Base-by-base conservation (phyloP, 345 rosid genomes). In the Sisymbrium irio region DNA sequence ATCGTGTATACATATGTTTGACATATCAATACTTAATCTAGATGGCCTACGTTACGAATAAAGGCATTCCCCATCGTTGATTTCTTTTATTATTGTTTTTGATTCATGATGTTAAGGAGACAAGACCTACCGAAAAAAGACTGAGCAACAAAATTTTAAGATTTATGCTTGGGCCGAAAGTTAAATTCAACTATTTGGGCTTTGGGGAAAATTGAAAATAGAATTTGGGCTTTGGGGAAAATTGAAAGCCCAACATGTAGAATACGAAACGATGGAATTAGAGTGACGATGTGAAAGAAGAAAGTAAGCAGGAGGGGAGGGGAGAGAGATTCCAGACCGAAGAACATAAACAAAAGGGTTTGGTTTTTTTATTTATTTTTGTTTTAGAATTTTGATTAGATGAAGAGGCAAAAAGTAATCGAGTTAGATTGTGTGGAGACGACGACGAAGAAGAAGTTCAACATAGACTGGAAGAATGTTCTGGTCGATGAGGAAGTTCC, bases 401-500 rank as follows among this genome's bases (percentile, higher is more conserved):
- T 74, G 79, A 76, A 76, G 65, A 76, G 75, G 36, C 79, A 69
- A 50, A 69, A 57, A 5, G 53, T 69, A 45, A 62, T 76, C 14
- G 79, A 61, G 6, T 50, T 75, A 51, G 73, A 75, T 51, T 28
- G 32, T 41, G 69, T 35, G 15, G 75, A 56, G 45, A 83, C 77
- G 79, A 83, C 77, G 79, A 82, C 74, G 82, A 79, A 78, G 8
- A 76, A 77, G 8, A 73, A 61, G 7, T 60, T 84, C 13, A 49
- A 27, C n/a, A 78, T 88, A 4, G 84, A 86, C 46, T 88, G 87
- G 93, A 59, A 6, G 11, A 33, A 68, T 19, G 36, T 80, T 27
- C 12, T 78, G 67, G 54, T 13, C 3, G 74, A 49, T 22, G 56
- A 35, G 5, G 55, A 53, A 32, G 83, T 71, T 9, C 90, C 76